Percentiles rank a stretch among this genome's conserved stretches.
phyloP scores from a whole-genome alignment of 768 basidiomycete genomes.

The Cantharellus cinnabarinus region DNA sequence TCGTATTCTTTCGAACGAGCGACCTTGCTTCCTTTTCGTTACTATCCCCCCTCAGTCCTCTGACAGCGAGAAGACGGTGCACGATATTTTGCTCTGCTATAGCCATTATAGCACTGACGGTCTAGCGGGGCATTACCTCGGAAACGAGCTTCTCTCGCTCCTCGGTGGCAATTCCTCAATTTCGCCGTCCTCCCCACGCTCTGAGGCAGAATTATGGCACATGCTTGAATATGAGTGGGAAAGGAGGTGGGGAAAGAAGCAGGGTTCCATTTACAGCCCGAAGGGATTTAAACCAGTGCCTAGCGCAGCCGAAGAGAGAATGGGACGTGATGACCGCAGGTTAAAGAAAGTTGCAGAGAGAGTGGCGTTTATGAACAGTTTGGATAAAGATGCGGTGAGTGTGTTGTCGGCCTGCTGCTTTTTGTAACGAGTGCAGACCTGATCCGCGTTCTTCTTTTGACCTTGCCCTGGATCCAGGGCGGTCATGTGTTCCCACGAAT shows the following conservation, averaged over 20 bases:
- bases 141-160: constrained; percentile 57
- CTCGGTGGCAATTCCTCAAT: constrained; percentile 19
- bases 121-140: constrained; percentile 65
- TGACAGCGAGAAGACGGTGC: too few species aligned
- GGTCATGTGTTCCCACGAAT: too few species aligned
- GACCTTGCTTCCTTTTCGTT: constrained; percentile 42
- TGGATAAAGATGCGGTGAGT: constrained; percentile 36
- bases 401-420: not conserved
- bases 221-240: constrained; percentile 13
- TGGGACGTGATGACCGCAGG: constrained; percentile 20
- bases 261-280: too few species aligned
- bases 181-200: not conserved
- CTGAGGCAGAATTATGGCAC: constrained; percentile 6
- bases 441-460: not conserved
- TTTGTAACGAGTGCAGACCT: too few species aligned
- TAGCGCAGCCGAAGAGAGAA: constrained; percentile 29
- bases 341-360: constrained; percentile 28
- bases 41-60: constrained; percentile 7
- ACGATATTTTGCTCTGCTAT: constrained; percentile 48
- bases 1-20: constrained; percentile 44
- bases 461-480: too few species aligned
- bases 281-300: constrained; percentile 17
- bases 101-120: constrained; percentile 76
- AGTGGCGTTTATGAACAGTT: constrained; percentile 35
- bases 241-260: not conserved